Evolutionary conservation across 139 green algal species (phyloP), one percentile per base, ranked within the genome.

Genomic region (Gonium pectorale): DNA sequence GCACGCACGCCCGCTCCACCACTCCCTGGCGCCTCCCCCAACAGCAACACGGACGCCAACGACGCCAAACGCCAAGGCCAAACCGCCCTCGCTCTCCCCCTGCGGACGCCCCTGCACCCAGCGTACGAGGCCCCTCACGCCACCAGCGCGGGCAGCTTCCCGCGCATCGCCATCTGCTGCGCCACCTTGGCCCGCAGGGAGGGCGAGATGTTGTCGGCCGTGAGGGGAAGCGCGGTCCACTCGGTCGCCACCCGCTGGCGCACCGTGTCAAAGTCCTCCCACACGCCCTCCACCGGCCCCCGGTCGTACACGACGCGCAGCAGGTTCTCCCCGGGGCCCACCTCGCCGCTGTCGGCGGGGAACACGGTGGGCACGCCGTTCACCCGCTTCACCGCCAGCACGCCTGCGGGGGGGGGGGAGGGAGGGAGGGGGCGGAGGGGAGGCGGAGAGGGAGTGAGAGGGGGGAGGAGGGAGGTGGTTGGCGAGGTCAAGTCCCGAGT

Each of bases 361-460:
- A 97, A 97, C 1, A 92, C 92, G 3, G 90, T 97, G 3, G 95
- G 94, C 54, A 98, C 87, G 29, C 92, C 94, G 17, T 92, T 63
- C 3, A 97, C 93, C 9, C 88, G 88, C 85, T 95, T 97, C 17
- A 98, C 95, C 1, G 93, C 93, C 79, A 98, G 85, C 51, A 90
- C 74, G 21, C 95, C 94, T 92, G 78, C 29, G 27, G 24, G 33
- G 35, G 62, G 62, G 31, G 40, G 62, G n/a, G n/a, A 69, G 11
- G 26, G 15, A 69, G 9, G 29, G 62, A 21, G 31, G 31, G n/a
- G 62, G 9, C n/a, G n/a, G 62, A 69, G n/a, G n/a, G 62, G 11
- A 41, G 31, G 56, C 56, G 56, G 56, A 27, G 56, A 33, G 24
- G 15, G 56, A 15, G 56, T 56, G 49, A n/a, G n/a, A n/a, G n/a